Base-by-base conservation (phyloP, 352 stramenopile species). In the Pythium dissimile region DNA sequence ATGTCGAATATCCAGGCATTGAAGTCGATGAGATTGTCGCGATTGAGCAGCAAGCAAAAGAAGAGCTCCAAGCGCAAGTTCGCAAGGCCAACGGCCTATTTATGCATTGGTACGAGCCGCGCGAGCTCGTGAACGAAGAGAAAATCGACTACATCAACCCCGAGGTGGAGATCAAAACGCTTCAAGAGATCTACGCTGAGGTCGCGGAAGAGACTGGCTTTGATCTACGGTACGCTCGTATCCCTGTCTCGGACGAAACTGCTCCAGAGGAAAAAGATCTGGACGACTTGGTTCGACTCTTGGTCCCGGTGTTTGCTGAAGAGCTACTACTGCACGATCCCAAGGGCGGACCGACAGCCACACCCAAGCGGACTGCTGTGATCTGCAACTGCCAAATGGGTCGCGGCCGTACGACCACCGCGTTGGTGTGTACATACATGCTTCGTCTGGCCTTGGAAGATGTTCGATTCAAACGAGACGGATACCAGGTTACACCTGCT, bases 301-400 rank as follows among this genome's bases (percentile, higher is more conserved):
- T 93, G 2, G 54, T 82, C 8, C 85, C 85, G 35, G 75, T 72
- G 21, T 92, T 89, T 53, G 72, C 72, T 34, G 64, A 77, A 16
- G 84, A 94, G 35, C 51, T 92, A 6, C 64, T 67, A 6, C 58
- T 88, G 4, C n/a, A 47, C 0, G 48, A 49, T 1, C 18, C 30
- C 4, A 24, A n/a, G 20, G 15, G 30, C 0, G 12, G 24, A 1
- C 38, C 26, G 9, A 27, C 26, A 3, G 37, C 12, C 11, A 54
- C 39, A 18, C 34, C 54, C 16, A 43, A 54, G 49, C 80, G 75
- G 59, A 90, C 77, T 5, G 84, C 84, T 3, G 84, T 91, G 21
- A 77, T 97, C 34, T 97, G 88, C 67, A 96, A 96, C 48, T 97
- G 88, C 46, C 88, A 97, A 64, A 96, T 97, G 84, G 88, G 88